Percentiles rank a stretch among this genome's conserved stretches.
These are phyloP conservation scores for Spencermartinsiella europaea DNA, from an alignment of 805 yeast genomes.

Conservation along the genomic window DNA sequence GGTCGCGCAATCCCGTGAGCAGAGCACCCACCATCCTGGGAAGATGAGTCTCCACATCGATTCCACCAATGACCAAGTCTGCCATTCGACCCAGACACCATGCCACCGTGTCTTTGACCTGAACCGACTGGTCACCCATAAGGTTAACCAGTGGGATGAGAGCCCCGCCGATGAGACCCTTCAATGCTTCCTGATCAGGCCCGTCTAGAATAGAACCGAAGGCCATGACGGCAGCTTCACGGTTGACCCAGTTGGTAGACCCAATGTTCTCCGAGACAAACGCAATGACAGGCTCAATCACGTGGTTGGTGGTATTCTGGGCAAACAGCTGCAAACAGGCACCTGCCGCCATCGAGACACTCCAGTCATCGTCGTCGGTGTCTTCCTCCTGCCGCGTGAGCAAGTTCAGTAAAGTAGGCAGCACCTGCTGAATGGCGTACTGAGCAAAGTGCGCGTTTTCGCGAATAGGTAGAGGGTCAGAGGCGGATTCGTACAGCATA, in stretches of 20 bases:
- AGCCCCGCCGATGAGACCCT: constrained; percentile 71
- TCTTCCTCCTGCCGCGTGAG: constrained; percentile 87
- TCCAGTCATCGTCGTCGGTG: constrained; percentile 92
- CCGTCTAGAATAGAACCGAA: constrained; percentile 97
- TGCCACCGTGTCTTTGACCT: constrained; percentile 94
- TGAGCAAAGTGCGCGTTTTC: constrained; percentile 75
- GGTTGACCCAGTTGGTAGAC: constrained; percentile 66
- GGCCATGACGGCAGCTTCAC: constrained; percentile 99
- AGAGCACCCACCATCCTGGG: constrained; percentile 72
- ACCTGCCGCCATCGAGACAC: constrained; percentile 97
- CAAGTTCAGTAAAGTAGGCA: constrained; percentile 77
- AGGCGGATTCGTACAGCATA: constrained; percentile 10
- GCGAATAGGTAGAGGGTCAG: constrained; percentile 41
- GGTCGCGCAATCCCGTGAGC: constrained; percentile 76
- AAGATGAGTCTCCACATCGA: constrained; percentile 59
- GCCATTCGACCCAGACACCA: constrained; percentile 98
- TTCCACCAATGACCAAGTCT: constrained; percentile 73
- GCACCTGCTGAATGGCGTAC: constrained; percentile 75
- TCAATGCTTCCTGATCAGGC: constrained; percentile 70
- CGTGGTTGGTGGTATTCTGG: constrained; percentile 78
- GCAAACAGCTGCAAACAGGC: constrained; percentile 94
- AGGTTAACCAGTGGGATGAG: constrained; percentile 68
- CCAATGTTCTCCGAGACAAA: constrained; percentile 75
- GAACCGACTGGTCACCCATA: constrained; percentile 69
- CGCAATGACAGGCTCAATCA: constrained; percentile 75